Evolutionary conservation across 2,329 filamentous ascomycete genomes (phyloP).

Genomic region (Claviceps cyperi): DNA sequence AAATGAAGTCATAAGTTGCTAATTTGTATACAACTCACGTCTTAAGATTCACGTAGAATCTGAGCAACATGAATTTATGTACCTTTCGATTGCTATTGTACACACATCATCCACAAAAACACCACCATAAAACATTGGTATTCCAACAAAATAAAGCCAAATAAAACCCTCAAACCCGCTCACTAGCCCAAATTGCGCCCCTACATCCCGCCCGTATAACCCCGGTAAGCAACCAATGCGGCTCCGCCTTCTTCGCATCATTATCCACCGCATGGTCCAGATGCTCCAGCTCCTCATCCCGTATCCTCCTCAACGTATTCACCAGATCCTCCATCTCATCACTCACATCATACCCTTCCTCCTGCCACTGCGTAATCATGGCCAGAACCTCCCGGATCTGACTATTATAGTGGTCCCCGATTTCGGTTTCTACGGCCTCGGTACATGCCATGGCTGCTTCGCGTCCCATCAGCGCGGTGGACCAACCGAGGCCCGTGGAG

Average conservation of each 20-base stretch:
- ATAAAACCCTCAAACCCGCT: conserved; percentile 40
- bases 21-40: no score
- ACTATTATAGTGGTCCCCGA: conserved; percentile 87
- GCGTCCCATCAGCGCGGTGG: conserved; percentile 73
- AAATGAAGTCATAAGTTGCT: no score
- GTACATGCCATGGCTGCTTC: conserved; percentile 98
- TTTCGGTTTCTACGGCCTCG: conserved; percentile 96
- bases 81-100: no score
- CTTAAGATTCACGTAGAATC: no score
- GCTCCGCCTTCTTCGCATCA: conserved; percentile 77
- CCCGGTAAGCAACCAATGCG: conserved; percentile 77
- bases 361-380: conserved; percentile 66
- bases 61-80: no score
- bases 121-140: no score
- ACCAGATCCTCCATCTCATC: conserved; percentile 63
- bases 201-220: conserved; percentile 82
- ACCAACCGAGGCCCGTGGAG: conserved; percentile 74
- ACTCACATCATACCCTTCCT: conserved; percentile 64
- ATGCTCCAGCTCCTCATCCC: conserved; percentile 95
- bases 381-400: conserved; percentile 72
- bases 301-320: conserved; percentile 60
- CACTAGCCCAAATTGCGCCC: conserved; percentile 84
- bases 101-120: no score
- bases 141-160: not conserved
- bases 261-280: conserved; percentile 89